A percentile compares a stretch with the other conserved stretches of the same genome.
phyloP scores from a whole-genome alignment of 1,284 basidiomycete species.

The Sporisorium graminicola region DNA sequence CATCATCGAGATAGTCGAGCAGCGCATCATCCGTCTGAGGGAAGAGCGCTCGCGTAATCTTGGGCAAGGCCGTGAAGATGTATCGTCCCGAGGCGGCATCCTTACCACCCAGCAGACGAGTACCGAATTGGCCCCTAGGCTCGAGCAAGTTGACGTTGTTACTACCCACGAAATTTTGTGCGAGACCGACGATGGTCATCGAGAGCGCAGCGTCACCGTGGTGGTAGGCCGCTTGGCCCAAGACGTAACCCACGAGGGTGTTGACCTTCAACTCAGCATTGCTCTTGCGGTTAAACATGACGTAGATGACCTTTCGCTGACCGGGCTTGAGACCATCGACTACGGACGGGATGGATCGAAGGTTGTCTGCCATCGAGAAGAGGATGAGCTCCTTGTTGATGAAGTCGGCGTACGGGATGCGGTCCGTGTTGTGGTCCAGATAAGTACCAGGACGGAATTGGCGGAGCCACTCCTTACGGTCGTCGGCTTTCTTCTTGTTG shows the following conservation, averaged over 20 bases:
- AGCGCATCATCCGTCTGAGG: conserved; percentile 87
- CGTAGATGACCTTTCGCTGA: conserved; percentile 96
- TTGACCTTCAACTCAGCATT: conserved; percentile 95
- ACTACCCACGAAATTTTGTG: conserved; percentile 93
- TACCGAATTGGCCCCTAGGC: conserved; percentile 97
- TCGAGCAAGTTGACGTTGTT: conserved; percentile 93
- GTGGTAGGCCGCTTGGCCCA: conserved; percentile 94
- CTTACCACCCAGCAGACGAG: conserved; percentile 71
- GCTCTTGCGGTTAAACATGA: conserved; percentile 93
- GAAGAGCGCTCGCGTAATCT: conserved; percentile 84
- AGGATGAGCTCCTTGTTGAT: conserved; percentile 98
- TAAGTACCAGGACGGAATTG: conserved; percentile 97
- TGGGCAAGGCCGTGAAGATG: conserved; percentile 87
- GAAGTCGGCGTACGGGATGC: conserved; percentile 91
- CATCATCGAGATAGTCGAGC: conserved; percentile 86
- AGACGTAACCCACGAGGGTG: conserved; percentile 93
- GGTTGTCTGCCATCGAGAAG: conserved; percentile 99
- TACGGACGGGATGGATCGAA: conserved; percentile 85
- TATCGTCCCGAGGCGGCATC: conserved; percentile 96
- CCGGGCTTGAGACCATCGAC: conserved; percentile 98
- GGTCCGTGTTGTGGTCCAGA: conserved; percentile 87
- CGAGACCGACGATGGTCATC: conserved; percentile 91
- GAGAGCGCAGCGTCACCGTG: conserved; percentile 91
- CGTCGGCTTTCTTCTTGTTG: conserved; percentile 99
- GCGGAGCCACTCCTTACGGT: conserved; percentile 97